phyloP scores from a whole-genome alignment of 2,329 filamentous ascomycete species.

The Orbilia brochopaga region DNA sequence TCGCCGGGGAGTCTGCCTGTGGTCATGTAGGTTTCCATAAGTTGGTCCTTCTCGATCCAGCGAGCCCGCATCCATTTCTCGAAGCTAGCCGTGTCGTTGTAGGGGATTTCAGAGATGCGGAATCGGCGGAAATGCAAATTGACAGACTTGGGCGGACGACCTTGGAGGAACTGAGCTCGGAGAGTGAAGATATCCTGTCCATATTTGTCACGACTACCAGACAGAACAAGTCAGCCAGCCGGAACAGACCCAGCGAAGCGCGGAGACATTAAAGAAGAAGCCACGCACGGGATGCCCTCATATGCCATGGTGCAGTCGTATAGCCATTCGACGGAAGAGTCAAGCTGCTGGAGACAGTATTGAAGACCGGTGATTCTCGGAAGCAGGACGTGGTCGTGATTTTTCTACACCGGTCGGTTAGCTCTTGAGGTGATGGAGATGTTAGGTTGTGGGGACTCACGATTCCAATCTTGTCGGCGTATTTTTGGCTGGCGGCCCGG shows the following conservation, averaged over 20 bases:
- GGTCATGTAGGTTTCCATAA: slow-evolving; percentile 80
- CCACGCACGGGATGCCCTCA: slow-evolving; percentile 86
- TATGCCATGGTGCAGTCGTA: slow-evolving; percentile 97
- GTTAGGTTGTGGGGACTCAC: slow-evolving; percentile 11
- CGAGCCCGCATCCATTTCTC: slow-evolving; percentile 82
- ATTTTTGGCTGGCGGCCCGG: slow-evolving; percentile 71
- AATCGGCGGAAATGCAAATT: slow-evolving; percentile 97
- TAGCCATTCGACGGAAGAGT: slow-evolving; percentile 73
- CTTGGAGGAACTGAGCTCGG: slow-evolving; percentile 83
- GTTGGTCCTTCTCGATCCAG: slow-evolving; percentile 89
- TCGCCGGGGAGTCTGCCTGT: slow-evolving; percentile 81
- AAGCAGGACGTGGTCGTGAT: slow-evolving; percentile 75
- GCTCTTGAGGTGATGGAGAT: too few species aligned
- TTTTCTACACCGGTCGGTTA: slow-evolving; percentile 58
- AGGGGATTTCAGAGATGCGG: slow-evolving; percentile 77
- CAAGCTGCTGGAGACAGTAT: slow-evolving; percentile 78
- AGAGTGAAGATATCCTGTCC: slow-evolving; percentile 92
- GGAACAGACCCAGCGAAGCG: slow-evolving; percentile 12
- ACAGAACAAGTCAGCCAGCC: slow-evolving; percentile 19
- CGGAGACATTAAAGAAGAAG: slow-evolving; percentile 9
- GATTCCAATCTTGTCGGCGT: slow-evolving; percentile 77
- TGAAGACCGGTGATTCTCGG: slow-evolving; percentile 80
- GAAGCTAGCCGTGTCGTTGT: slow-evolving; percentile 75
- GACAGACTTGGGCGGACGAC: slow-evolving; percentile 87
- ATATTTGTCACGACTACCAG: slow-evolving; percentile 73